Evolutionary conservation across 2,329 filamentous ascomycete genomes (phyloP).

Genomic region (Diaporthe destruens): DNA sequence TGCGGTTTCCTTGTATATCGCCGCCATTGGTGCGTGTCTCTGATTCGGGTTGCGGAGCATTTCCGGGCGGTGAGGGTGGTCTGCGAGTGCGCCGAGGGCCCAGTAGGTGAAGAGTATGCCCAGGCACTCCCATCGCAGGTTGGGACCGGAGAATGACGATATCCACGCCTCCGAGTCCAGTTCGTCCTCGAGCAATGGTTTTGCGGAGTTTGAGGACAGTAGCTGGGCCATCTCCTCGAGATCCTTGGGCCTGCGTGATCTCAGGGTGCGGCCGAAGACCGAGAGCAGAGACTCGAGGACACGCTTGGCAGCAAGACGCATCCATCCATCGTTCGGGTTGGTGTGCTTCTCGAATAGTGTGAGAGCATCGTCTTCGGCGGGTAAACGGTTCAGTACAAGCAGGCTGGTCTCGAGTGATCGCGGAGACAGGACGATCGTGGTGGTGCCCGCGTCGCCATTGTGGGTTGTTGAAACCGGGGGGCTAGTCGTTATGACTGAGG

Average conservation of each 20-base stretch:
- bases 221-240: slow-evolving; percentile 54
- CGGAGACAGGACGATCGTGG: slow-evolving; percentile 42
- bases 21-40: slow-evolving; percentile 36
- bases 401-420: slow-evolving; percentile 54
- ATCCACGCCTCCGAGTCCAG: slow-evolving; percentile 54
- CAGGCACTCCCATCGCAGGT: slow-evolving; percentile 59
- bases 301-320: slow-evolving; percentile 46
- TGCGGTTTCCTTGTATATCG: slow-evolving; percentile 48
- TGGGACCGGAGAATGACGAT: slow-evolving; percentile 53
- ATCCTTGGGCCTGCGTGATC: slow-evolving; percentile 45
- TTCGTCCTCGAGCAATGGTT: slow-evolving; percentile 52
- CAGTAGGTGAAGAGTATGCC: slow-evolving; percentile 53
- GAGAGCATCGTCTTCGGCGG: slow-evolving; percentile 45
- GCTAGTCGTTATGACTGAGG: neutral
- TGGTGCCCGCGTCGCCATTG: neutral
- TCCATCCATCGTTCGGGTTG: slow-evolving; percentile 51
- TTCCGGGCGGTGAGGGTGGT: slow-evolving; percentile 16
- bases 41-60: neutral
- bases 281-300: slow-evolving; percentile 52
- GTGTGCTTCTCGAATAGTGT: slow-evolving; percentile 44
- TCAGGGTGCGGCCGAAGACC: slow-evolving; percentile 49
- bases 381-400: slow-evolving; percentile 54
- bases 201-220: slow-evolving; percentile 55
- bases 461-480: neutral
- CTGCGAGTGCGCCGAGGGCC: slow-evolving; percentile 39